phyloP scores from a whole-genome alignment of 1,284 basidiomycete genomes.

The Rhodotorula sp. region DNA sequence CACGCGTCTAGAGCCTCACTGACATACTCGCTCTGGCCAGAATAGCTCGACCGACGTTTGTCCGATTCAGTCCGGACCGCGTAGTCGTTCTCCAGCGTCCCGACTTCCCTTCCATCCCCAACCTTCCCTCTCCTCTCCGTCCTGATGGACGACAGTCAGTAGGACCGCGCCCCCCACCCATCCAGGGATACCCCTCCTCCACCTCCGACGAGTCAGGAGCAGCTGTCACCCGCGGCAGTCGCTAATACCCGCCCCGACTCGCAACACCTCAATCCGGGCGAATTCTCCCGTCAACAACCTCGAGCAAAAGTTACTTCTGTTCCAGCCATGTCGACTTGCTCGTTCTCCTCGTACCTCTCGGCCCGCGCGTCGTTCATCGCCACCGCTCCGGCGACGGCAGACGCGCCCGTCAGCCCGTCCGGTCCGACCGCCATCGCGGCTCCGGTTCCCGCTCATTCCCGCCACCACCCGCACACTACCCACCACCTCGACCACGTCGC shows the following conservation, averaged over 20 bases:
- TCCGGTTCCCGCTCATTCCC: neutral
- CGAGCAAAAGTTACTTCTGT: neutral
- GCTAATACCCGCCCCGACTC: neutral
- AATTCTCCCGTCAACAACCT: neutral
- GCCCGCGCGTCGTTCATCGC: conserved; percentile 5
- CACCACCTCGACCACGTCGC: neutral
- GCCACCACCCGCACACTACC: neutral
- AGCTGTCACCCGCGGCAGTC: neutral
- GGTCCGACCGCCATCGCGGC: neutral
- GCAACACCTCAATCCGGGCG: neutral
- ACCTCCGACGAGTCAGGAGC: neutral
- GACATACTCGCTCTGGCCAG: no score
- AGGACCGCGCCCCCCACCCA: neutral
- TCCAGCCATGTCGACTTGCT: conserved; percentile 24
- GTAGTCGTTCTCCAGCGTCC: neutral
- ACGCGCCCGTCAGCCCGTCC: neutral
- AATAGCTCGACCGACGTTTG: neutral
- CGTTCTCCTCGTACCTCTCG: conserved; percentile 27
- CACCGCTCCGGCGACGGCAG: neutral
- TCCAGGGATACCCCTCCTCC: neutral
- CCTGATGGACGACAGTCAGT: conserved; percentile 8
- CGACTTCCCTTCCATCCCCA: neutral
- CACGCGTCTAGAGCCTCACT: no score
- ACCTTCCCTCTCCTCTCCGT: neutral
- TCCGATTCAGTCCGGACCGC: neutral